These are phyloP conservation scores for Tilletia walkeri DNA, from an alignment of 1,284 basidiomycete genomes.

Conservation along the genomic window DNA sequence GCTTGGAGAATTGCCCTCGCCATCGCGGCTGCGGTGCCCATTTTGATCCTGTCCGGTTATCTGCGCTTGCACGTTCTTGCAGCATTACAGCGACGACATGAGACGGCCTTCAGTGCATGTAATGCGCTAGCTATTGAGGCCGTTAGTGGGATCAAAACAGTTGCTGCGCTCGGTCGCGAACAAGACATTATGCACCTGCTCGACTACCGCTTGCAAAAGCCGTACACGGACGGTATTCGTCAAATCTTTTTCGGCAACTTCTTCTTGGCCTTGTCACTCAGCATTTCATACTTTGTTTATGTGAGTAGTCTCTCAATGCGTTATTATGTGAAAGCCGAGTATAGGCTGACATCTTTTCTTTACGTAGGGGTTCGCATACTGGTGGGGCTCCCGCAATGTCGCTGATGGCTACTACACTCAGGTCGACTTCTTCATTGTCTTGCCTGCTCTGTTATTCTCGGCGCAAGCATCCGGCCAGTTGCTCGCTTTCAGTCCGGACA, in stretches of 20 bases:
- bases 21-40: constrained; percentile 42
- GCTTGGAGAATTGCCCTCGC: constrained; percentile 46
- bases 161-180: constrained; percentile 39
- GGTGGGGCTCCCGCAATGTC: constrained; percentile 48
- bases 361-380: constrained; percentile 44
- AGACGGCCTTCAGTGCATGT: constrained; percentile 41
- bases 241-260: constrained; percentile 42
- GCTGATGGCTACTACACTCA: constrained; percentile 38
- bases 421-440: constrained; percentile 47
- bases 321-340: not conserved
- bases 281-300: constrained; percentile 49
- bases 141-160: constrained; percentile 40
- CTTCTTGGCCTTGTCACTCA: constrained; percentile 40
- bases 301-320: not conserved
- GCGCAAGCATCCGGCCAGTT: constrained; percentile 48
- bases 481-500: constrained; percentile 46
- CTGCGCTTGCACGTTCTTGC: constrained; percentile 45
- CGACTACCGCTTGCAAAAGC: constrained; percentile 29
- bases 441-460: constrained; percentile 45
- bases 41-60: constrained; percentile 42
- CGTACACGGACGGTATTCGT: constrained; percentile 39
- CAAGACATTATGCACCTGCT: constrained; percentile 41
- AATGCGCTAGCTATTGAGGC: constrained; percentile 47
- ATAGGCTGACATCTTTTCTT: not conserved
- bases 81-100: constrained; percentile 45